Percentiles rank a stretch among this genome's conserved stretches.
phyloP scores from a whole-genome alignment of 2,329 filamentous ascomycete species.

The Ceratocystiopsis sp. region DNA sequence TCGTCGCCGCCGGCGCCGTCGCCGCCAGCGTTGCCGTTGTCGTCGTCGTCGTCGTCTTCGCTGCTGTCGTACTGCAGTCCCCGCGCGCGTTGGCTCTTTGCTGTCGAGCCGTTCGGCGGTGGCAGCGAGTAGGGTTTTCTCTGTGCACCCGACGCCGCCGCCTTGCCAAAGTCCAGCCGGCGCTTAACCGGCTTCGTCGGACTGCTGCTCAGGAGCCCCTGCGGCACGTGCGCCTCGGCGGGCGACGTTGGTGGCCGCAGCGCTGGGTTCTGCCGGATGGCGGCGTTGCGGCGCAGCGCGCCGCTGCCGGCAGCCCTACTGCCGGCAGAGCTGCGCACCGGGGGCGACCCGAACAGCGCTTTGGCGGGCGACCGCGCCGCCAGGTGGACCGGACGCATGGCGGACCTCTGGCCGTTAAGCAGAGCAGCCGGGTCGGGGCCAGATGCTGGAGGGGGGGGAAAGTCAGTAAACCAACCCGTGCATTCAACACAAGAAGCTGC shows the following conservation, averaged over 20 bases:
- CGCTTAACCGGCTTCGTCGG: constrained; percentile 29
- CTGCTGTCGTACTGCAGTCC: constrained; percentile 7
- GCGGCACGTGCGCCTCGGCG: constrained; percentile 14
- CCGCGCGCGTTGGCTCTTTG: constrained; percentile 1
- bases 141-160: constrained; percentile 10
- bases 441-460: constrained; percentile 20
- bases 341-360: constrained; percentile 42
- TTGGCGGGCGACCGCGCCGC: constrained; percentile 40
- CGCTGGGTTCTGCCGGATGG: constrained; percentile 27
- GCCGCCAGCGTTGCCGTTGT: constrained; percentile 12
- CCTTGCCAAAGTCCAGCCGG: constrained; percentile 32
- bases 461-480: background rate
- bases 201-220: constrained; percentile 10
- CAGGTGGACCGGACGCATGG: constrained; percentile 29
- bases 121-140: constrained; percentile 6
- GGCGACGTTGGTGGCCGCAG: constrained; percentile 37
- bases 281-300: background rate
- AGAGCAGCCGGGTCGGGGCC: constrained; percentile 37
- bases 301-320: no score
- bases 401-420: constrained; percentile 30
- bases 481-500: no score
- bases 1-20: constrained; percentile 10
- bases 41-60: constrained; percentile 12
- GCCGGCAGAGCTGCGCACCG: constrained; percentile 22
- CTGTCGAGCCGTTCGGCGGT: background rate